These are phyloP conservation scores for Pilobolus umbonatus DNA, from an alignment of 192 early-diverging fungal species.

Conservation along the genomic window DNA sequence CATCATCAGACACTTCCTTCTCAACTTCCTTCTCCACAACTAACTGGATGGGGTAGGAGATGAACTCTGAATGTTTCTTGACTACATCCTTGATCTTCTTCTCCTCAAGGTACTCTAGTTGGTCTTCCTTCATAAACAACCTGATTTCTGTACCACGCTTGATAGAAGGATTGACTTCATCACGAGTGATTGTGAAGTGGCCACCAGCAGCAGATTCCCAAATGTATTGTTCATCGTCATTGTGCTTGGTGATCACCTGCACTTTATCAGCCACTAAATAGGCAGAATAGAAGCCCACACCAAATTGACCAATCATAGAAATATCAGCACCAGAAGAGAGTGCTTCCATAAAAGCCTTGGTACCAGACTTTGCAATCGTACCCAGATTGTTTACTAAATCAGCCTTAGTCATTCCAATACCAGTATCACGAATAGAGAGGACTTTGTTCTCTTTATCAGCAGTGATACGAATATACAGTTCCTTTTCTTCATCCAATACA, in stretches of 20 bases:
- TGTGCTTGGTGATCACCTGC: slow-evolving; percentile 92
- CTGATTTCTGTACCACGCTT: slow-evolving; percentile 95
- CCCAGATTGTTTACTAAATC: slow-evolving; percentile 96
- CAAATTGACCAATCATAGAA: slow-evolving; percentile 99
- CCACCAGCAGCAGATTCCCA: slow-evolving; percentile 90
- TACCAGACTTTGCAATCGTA: slow-evolving; percentile 99
- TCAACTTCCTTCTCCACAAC: slow-evolving; percentile 93
- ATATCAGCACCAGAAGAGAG: slow-evolving; percentile 93
- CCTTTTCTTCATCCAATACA: slow-evolving; percentile 86
- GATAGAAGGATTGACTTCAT: slow-evolving; percentile 81
- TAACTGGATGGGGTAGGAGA: slow-evolving; percentile 97
- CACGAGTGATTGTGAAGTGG: slow-evolving; percentile 89
- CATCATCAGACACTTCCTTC: slow-evolving; percentile 94
- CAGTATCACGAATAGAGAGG: slow-evolving; percentile 76
- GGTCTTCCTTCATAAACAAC: slow-evolving; percentile 98
- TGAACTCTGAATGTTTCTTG: slow-evolving; percentile 99
- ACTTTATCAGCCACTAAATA: slow-evolving; percentile 99
- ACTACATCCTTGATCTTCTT: slow-evolving; percentile 98
- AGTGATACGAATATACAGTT: slow-evolving; percentile 90
- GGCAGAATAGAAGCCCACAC: slow-evolving; percentile 99
- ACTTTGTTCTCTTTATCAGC: slow-evolving; percentile 75
- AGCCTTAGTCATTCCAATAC: slow-evolving; percentile 93
- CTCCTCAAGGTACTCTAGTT: slow-evolving; percentile 93
- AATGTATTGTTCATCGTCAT: slow-evolving; percentile 94
- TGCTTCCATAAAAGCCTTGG: slow-evolving; percentile 99